phyloP scores from a whole-genome alignment of 2,329 filamentous ascomycete genomes.

The Bimuria novae-zelandiae region DNA sequence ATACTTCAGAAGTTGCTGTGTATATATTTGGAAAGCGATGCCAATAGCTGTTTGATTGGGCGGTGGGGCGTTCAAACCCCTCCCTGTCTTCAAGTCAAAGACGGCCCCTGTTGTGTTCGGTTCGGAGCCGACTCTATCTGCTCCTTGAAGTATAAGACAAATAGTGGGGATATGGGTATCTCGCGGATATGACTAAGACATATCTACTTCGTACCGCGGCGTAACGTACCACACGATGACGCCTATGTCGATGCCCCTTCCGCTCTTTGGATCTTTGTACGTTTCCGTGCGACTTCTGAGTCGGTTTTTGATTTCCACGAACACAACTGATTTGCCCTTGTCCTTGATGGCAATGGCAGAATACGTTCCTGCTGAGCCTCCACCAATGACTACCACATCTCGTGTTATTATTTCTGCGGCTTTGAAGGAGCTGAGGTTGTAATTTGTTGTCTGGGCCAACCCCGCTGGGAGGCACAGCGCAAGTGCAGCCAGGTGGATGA shows the following conservation, averaged over 20 bases:
- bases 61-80: neutral
- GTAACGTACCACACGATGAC: conserved; percentile 45
- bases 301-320: conserved; percentile 46
- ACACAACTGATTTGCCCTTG: conserved; percentile 41
- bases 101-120: neutral
- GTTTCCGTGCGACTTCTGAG: conserved; percentile 58
- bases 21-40: neutral
- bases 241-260: conserved; percentile 39
- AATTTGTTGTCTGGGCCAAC: neutral
- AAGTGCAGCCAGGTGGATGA: neutral
- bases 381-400: conserved; percentile 50
- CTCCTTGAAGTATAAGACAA: neutral
- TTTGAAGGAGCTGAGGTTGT: neutral
- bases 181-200: no score
- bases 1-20: conserved; percentile 4
- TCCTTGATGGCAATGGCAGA: conserved; percentile 48
- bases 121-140: neutral
- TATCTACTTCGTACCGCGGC: no score
- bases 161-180: no score
- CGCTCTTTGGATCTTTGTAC: conserved; percentile 47
- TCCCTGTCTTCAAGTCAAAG: neutral
- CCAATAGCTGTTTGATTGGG: neutral
- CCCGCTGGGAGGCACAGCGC: neutral
- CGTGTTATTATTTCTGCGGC: neutral
- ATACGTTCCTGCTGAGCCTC: conserved; percentile 49